A percentile compares a stretch with the other conserved stretches of the same genome.
phyloP scores from a whole-genome alignment of 176 grass and related monocot species.

The Zizania latifolia region DNA sequence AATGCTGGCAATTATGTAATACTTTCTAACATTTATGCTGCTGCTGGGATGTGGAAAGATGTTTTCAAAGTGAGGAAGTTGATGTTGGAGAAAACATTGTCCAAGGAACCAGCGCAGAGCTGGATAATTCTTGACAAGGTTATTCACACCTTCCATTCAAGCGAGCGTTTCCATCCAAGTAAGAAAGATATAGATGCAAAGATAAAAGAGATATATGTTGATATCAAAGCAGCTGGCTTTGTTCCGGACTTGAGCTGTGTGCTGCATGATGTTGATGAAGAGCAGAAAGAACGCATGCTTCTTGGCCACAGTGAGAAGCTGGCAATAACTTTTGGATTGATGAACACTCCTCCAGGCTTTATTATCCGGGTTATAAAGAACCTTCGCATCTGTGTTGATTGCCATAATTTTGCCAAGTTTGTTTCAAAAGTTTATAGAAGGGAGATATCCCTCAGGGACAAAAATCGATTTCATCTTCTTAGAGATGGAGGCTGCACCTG shows the following conservation, averaged over 20 bases:
- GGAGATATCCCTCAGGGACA: constrained; percentile 63
- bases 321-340: constrained; percentile 71
- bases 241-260: constrained; percentile 64
- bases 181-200: constrained; percentile 58
- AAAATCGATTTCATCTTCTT: constrained; percentile 64
- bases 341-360: constrained; percentile 34
- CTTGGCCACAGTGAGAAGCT: constrained; percentile 72
- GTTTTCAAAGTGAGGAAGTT: constrained; percentile 53
- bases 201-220: constrained; percentile 44
- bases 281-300: constrained; percentile 69
- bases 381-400: constrained; percentile 77
- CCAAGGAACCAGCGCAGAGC: constrained; percentile 65
- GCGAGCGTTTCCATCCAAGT: constrained; percentile 48
- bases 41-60: constrained; percentile 64
- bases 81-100: constrained; percentile 58
- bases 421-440: constrained; percentile 59
- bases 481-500: constrained; percentile 50
- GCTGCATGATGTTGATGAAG: constrained; percentile 80
- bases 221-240: constrained; percentile 72
- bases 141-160: constrained; percentile 56
- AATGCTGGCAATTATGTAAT: constrained; percentile 82
- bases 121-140: constrained; percentile 65
- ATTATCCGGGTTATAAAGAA: constrained; percentile 64
- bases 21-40: constrained; percentile 85
- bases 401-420: constrained; percentile 78